These are phyloP conservation scores for Stereum hirsutum DNA, from an alignment of 1,284 basidiomycete species.

Conservation along the genomic window DNA sequence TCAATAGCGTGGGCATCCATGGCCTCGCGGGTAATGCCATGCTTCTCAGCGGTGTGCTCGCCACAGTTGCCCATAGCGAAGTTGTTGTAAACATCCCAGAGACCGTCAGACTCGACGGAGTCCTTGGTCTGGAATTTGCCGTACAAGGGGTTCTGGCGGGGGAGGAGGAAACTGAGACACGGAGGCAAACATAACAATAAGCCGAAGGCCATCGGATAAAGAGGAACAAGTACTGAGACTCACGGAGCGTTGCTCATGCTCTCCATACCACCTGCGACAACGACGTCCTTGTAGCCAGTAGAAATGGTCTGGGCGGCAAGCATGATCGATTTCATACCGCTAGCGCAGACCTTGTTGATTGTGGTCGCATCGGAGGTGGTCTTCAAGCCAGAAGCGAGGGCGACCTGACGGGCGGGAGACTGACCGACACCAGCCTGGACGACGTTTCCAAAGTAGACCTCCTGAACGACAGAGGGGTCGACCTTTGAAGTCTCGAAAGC, in stretches of 20 bases:
- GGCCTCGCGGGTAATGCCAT: constrained; percentile 76
- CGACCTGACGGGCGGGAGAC: constrained; percentile 93
- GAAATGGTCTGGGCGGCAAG: constrained; percentile 88
- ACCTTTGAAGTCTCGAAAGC: constrained; percentile 79
- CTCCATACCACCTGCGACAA: constrained; percentile 95
- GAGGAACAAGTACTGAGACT: constrained; percentile 25
- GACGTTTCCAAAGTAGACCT: constrained; percentile 96
- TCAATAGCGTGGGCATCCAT: constrained; percentile 90
- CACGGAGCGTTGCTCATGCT: constrained; percentile 96
- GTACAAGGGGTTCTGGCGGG: constrained; percentile 81
- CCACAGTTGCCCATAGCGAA: constrained; percentile 96
- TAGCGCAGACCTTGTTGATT: constrained; percentile 98
- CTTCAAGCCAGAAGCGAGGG: constrained; percentile 78
- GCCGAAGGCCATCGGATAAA: no score
- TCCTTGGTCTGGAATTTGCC: constrained; percentile 87
- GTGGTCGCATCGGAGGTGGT: constrained; percentile 92
- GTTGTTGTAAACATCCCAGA: constrained; percentile 95
- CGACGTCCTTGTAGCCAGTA: constrained; percentile 78
- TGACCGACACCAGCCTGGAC: constrained; percentile 95
- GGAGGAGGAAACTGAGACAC: constrained; percentile 73
- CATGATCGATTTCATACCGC: constrained; percentile 92
- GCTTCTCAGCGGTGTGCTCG: constrained; percentile 81
- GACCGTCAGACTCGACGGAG: constrained; percentile 87
- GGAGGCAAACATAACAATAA: no score
- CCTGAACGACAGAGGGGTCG: constrained; percentile 79